Percentiles rank a stretch among this genome's conserved stretches.
Evolutionary conservation across 202 grass and related monocot genomes (phyloP).

Genomic region (Carex arenaria): DNA sequence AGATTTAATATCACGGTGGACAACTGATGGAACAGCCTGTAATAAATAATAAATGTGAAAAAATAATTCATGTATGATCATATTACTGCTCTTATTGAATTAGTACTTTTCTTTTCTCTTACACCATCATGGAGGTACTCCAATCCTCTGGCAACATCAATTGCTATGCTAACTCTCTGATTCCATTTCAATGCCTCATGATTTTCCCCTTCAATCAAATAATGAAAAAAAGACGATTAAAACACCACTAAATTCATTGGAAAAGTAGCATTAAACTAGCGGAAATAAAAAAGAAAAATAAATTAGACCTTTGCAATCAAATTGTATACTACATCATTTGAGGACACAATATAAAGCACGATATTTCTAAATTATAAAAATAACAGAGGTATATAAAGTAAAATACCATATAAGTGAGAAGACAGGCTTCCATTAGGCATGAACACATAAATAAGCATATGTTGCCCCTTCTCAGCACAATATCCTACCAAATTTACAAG

Average conservation of each 20-base stretch:
- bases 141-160: conserved; percentile 93
- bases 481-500: conserved; percentile 98
- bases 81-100: not conserved
- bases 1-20: conserved; percentile 97
- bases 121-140: conserved; percentile 98
- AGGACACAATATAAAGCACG: not conserved
- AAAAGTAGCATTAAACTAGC: not conserved
- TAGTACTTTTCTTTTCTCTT: conserved; percentile 15
- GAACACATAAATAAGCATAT: conserved; percentile 91
- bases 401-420: conserved; percentile 91
- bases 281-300: not conserved
- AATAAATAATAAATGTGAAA: conserved; percentile 27
- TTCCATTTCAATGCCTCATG: conserved; percentile 58
- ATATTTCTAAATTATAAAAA: not conserved
- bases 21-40: conserved; percentile 93
- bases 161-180: conserved; percentile 79
- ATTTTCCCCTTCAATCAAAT: conserved; percentile 49
- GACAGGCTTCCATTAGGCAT: conserved; percentile 94
- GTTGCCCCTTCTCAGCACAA: conserved; percentile 88
- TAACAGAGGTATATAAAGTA: conserved; percentile 10
- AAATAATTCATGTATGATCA: not conserved
- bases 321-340: not conserved
- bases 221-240: conserved; percentile 19
- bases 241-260: not conserved
- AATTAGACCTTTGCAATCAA: not conserved